Conservation (phyloP, 768 basidiomycete species). For the Mycena rosella region DNA sequence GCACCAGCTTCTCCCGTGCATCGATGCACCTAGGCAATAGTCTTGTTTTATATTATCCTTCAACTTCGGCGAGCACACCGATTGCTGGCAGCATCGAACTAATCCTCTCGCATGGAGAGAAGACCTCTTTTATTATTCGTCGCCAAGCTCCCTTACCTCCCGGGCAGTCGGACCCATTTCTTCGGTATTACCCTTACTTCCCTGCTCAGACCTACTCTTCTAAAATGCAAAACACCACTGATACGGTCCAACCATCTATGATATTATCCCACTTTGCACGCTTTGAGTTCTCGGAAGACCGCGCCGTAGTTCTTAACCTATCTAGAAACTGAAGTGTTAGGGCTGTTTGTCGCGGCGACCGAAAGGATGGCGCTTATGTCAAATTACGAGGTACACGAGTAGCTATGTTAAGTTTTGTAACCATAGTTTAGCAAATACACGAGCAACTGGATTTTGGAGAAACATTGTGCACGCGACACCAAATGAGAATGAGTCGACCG, state of each 20-base stretch:
- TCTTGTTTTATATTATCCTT: constrained; percentile 32
- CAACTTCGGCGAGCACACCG: constrained; percentile 21
- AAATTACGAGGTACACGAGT: no score
- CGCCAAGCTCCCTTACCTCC: constrained; percentile 26
- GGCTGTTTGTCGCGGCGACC: neutral
- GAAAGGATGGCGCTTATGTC: no score
- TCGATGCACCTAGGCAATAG: constrained; percentile 34
- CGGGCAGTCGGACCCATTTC: constrained; percentile 25
- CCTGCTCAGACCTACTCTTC: constrained; percentile 33
- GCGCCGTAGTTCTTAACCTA: constrained; percentile 29
- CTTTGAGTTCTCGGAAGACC: constrained; percentile 28
- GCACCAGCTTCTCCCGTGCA: constrained; percentile 27
- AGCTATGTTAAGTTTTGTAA: no score
- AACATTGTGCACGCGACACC: neutral
- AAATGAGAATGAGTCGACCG: neutral
- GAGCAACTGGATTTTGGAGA: constrained; percentile 20
- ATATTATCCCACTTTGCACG: constrained; percentile 31
- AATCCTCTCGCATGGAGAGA: constrained; percentile 16
- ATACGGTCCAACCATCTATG: constrained; percentile 16
- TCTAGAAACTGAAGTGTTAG: constrained; percentile 26
- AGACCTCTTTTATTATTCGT: constrained; percentile 17
- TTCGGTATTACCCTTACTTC: constrained; percentile 30
- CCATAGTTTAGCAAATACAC: constrained; percentile 2
- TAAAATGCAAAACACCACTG: constrained; percentile 22
- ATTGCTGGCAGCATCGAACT: constrained; percentile 30